Evolutionary conservation across 495 filamentous ascomycete species (phyloP), one percentile per base, ranked within the genome.

Genomic region (Neurospora cerealis): DNA sequence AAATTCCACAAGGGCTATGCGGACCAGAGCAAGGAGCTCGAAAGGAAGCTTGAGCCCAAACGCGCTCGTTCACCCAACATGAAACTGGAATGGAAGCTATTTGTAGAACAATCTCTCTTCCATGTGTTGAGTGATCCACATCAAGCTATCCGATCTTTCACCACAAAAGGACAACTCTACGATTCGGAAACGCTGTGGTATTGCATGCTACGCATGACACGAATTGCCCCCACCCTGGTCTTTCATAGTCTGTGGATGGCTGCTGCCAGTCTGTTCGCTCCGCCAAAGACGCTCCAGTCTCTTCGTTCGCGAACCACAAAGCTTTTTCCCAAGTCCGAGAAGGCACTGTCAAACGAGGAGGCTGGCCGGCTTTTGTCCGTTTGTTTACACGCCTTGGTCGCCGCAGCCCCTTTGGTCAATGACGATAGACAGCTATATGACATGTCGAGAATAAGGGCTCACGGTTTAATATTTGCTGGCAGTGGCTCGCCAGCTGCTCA

Each of bases 161-260:
- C 84, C 24, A 80, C 83, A 66, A 78, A 83, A 1, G 81, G 83
- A 4, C 81, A 82, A 5, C 75, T 85, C 8, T 81, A 86, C 69
- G 85, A 88, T 73, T 87, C 86, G 1, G 85, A 87, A 71, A 84
- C 84, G 19, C 77, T 80, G 38, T 87, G 84, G 84, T 87, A 85
- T 72, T 84, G 83, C 71, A 88, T 88, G 86, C 73, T 86, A 46
- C 83, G 82, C 73, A 77, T 87, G 78, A 90, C 85, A 46, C 84
- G 82, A 70, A 80, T 82, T 70, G 84, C 80, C 17, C 88, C 83
- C 40, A 86, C 78, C 54, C 81, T 93, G 71, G 86, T 93, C 0
- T 89, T 93, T 70, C 88, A 94, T 76, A 93, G 91, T 74, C 81
- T 97, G 6, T 96, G 94, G 93, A 86, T 85, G 78, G 88, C 91